phyloP scores from a whole-genome alignment of 2,329 filamentous ascomycete genomes.

The Neofusicoccum ribis region DNA sequence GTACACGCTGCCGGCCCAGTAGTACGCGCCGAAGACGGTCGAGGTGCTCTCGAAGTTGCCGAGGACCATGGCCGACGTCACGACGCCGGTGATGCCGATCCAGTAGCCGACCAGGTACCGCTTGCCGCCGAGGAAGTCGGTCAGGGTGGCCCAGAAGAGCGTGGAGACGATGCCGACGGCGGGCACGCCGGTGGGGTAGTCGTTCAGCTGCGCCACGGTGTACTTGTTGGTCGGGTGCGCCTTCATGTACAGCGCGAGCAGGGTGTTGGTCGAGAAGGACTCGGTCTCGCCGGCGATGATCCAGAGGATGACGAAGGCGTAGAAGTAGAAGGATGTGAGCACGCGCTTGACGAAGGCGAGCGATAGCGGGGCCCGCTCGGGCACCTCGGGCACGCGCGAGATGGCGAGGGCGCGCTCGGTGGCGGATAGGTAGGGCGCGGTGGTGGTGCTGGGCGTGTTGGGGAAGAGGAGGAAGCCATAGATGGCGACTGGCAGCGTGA shows the following conservation, averaged over 20 bases:
- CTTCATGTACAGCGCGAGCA: constrained; percentile 56
- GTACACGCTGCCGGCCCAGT: constrained; percentile 69
- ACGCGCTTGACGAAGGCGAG: constrained; percentile 56
- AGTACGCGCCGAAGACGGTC: constrained; percentile 65
- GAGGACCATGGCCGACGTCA: constrained; percentile 63
- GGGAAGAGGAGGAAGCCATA: constrained; percentile 55
- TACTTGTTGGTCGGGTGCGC: constrained; percentile 47
- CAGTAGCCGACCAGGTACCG: constrained; percentile 68
- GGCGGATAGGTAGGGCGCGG: constrained; percentile 44
- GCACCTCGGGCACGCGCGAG: constrained; percentile 47
- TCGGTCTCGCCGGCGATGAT: constrained; percentile 71
- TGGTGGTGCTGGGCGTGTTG: constrained; percentile 45
- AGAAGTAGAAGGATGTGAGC: constrained; percentile 63
- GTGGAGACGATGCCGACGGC: constrained; percentile 58
- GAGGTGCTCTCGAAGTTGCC: constrained; percentile 52
- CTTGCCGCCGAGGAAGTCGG: constrained; percentile 64
- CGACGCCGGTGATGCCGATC: constrained; percentile 64
- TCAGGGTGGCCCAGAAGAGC: constrained; percentile 68
- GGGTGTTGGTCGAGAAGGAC: constrained; percentile 65
- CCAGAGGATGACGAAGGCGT: constrained; percentile 67
- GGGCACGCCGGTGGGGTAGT: constrained; percentile 55
- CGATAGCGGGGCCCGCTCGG: constrained; percentile 49
- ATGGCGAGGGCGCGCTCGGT: constrained; percentile 46
- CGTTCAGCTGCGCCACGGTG: constrained; percentile 52
- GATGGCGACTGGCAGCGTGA: constrained; percentile 58